Evolutionary conservation across 192 early-diverging fungal genomes (phyloP).

Genomic region (Spizellomyces sp.): DNA sequence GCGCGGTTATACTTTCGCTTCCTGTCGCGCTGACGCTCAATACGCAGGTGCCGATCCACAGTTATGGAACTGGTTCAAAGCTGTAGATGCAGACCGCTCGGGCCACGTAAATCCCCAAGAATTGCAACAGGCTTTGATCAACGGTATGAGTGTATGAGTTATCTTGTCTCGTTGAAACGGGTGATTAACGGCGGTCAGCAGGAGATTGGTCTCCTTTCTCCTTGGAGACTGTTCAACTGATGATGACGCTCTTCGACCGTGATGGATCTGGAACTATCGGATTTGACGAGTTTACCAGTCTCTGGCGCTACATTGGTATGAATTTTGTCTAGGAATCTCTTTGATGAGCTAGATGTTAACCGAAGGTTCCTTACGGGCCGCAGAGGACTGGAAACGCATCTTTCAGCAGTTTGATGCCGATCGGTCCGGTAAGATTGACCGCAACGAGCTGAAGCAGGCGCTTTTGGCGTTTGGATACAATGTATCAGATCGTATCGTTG

Average conservation of each 20-base stretch:
- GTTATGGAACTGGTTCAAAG: conserved; percentile 23
- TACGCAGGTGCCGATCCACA: conserved; percentile 14
- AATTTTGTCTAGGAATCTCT: neutral
- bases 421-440: conserved; percentile 18
- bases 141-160: conserved; percentile 3
- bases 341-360: too few relatives aligned
- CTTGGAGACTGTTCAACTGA: conserved; percentile 31
- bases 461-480: conserved; percentile 26
- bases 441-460: conserved; percentile 25
- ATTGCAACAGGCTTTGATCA: conserved; percentile 30
- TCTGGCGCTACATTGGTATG: conserved; percentile 29
- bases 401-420: conserved; percentile 32
- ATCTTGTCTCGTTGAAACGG: too few relatives aligned
- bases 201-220: conserved; percentile 33
- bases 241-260: conserved; percentile 30
- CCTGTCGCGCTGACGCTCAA: too few relatives aligned
- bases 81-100: conserved; percentile 25
- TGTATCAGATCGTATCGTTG: conserved; percentile 12
- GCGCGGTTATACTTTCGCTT: too few relatives aligned
- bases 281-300: conserved; percentile 22
- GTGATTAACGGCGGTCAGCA: neutral
- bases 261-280: conserved; percentile 25
- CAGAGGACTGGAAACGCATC: conserved; percentile 36
- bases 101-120: conserved; percentile 12
- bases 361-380: too few relatives aligned